Evolutionary conservation across 352 stramenopile genomes (phyloP), one percentile per base, ranked within the genome.

Genomic region (Aphanomyces cochlioides): DNA sequence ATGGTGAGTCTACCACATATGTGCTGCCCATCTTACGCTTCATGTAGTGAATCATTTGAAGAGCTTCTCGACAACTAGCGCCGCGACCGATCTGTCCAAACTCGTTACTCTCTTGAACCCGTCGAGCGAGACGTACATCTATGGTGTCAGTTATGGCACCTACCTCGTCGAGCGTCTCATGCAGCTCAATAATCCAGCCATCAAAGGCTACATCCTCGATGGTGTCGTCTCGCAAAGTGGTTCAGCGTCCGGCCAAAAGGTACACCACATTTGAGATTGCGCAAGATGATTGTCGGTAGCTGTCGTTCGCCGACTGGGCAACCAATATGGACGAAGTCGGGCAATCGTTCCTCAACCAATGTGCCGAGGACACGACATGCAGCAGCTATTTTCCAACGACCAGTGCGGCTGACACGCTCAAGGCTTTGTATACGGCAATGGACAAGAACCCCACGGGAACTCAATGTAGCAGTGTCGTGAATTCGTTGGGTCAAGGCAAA

Each of bases 81-180:
- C 76, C 1, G 75, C 77, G 7, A 78, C 75, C 34, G 78, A 87
- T 61, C 6, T 82, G 2, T 47, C 48, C 45, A 70, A 58, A 5
- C 54, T 83, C 7, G 72, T 84, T 41, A 28, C 74, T 0, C 39
- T 19, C 3, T 53, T 85, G 36, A 37, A 38, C 19, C 59, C 39
- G 3, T 43, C 5, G 17, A n/a, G 48, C 73, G 53, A 78, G 19
- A 63, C 64, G 2, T 77, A 77, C 41, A 74, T 91, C n/a, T 91
- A 91, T 66, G 84, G 84, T 2, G 78, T 91, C 12, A 91, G 84
- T 73, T 91, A 91, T 72, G 84, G 84, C 74, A 90, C 84, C 47
- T 90, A 90, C 72, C 54, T 85, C 7, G 73, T 83, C 4, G 78
- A 88, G 63, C 78, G 79, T 10, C 19, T 79, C 19, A 43, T 87